Evolutionary conservation across 164 flowering plant genomes (phyloP).

Genomic region (Vitis vinifera): DNA sequence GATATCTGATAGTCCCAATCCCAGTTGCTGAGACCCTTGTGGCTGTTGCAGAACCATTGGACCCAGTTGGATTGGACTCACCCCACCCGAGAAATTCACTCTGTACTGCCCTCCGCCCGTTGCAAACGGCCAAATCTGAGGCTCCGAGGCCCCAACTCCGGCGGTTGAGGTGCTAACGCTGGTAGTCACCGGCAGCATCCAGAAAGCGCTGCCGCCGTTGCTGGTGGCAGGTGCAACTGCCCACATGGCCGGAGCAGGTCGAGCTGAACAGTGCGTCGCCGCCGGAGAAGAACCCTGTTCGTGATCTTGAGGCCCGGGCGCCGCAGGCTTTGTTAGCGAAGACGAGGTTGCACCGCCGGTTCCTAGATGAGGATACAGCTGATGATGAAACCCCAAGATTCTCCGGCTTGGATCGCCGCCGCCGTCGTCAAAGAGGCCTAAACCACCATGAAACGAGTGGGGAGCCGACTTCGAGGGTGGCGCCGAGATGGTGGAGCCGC

Average conservation of each 20-base stretch:
- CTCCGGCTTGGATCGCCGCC: conserved; percentile 2
- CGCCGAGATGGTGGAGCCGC: conserved; percentile 43
- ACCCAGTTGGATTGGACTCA: conserved; percentile 28
- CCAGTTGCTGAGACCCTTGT: conserved; percentile 28
- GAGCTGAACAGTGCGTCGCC: background rate
- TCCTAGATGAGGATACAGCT: conserved; percentile 17
- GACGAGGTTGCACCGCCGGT: conserved; percentile 14
- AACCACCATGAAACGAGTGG: conserved; percentile 42
- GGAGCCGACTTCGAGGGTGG: conserved; percentile 53
- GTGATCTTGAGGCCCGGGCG: conserved; percentile 21
- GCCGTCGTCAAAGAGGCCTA: conserved; percentile 28
- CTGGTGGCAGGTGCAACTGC: conserved; percentile 36
- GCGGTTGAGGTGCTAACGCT: conserved; percentile 5
- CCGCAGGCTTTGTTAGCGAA: conserved; percentile 5
- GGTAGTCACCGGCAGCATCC: conserved; percentile 41
- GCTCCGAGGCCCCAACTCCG: conserved; percentile 8
- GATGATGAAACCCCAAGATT: conserved; percentile 54
- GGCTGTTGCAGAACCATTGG: conserved; percentile 33
- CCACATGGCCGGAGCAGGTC: conserved; percentile 38
- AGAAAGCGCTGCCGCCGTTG: conserved; percentile 34
- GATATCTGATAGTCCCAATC: conserved; percentile 21
- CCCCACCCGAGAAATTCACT: conserved; percentile 19
- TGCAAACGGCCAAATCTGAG: conserved; percentile 28
- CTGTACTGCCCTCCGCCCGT: conserved; percentile 13
- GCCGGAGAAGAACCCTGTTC: conserved; percentile 22